Conservation (phyloP, 305 asterid species). For the Plantago coronopus region DNA sequence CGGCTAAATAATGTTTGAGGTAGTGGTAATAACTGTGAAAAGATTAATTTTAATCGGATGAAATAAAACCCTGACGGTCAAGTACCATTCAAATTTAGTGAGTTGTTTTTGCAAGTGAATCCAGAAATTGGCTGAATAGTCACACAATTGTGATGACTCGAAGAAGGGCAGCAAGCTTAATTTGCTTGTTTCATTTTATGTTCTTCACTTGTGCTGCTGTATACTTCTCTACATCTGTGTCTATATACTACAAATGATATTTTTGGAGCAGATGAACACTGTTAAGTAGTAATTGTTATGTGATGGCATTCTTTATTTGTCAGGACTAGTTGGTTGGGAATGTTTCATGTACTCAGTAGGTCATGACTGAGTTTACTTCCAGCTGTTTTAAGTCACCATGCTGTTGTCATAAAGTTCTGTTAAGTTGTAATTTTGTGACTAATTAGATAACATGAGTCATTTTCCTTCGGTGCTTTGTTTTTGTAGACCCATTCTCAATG, state of each 20-base stretch:
- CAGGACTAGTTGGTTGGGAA: neutral
- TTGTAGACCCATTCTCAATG: constrained; percentile 90
- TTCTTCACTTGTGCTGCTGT: neutral
- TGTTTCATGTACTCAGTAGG: neutral
- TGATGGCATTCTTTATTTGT: neutral
- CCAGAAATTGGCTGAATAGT: neutral
- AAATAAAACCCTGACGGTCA: too few species aligned
- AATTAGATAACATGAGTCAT: constrained; percentile 16
- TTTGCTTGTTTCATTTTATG: neutral
- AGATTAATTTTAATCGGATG: too few species aligned
- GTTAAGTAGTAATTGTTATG: neutral
- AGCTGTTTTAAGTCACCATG: neutral
- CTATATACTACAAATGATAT: constrained; percentile 1
- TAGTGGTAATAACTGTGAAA: too few species aligned
- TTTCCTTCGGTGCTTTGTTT: constrained; percentile 21
- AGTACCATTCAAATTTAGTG: too few species aligned
- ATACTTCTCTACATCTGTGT: neutral
- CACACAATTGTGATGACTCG: neutral
- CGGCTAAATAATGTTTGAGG: too few species aligned
- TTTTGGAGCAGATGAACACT: neutral
- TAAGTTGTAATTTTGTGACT: neutral
- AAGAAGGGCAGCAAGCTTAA: constrained; percentile 3
- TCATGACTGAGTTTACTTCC: neutral
- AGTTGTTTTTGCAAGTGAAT: neutral
- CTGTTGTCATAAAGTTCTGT: neutral